Percentiles rank a stretch among this genome's conserved stretches.
phyloP scores from a whole-genome alignment of 371 early-diverging fungal genomes.

The Rhizopus delemar region DNA sequence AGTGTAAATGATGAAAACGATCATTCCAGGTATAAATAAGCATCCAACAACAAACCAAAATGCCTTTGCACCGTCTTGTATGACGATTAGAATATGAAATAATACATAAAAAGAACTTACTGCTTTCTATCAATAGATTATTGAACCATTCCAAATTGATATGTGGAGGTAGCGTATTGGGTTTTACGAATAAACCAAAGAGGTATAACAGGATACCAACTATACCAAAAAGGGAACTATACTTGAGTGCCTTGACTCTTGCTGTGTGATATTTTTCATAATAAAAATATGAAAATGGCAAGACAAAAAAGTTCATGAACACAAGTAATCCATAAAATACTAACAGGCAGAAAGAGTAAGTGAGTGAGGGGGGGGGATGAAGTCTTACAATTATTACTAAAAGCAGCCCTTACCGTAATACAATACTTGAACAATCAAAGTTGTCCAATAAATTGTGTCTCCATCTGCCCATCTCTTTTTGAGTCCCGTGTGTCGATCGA shows the following conservation, averaged over 20 bases:
- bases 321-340: constrained; percentile 46
- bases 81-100: neutral
- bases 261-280: constrained; percentile 49
- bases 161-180: constrained; percentile 29
- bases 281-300: constrained; percentile 61
- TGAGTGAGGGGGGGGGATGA: neutral
- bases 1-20: constrained; percentile 54
- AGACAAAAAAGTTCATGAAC: constrained; percentile 43
- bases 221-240: constrained; percentile 32
- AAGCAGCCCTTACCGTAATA: constrained; percentile 48
- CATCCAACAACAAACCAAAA: constrained; percentile 53
- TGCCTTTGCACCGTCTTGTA: constrained; percentile 52
- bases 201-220: constrained; percentile 32
- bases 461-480: constrained; percentile 64
- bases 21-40: constrained; percentile 49
- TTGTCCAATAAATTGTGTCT: constrained; percentile 45
- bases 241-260: constrained; percentile 31
- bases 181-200: constrained; percentile 43
- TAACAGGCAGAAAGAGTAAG: constrained; percentile 17
- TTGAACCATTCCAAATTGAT: constrained; percentile 51
- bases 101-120: constrained; percentile 39
- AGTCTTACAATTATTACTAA: neutral
- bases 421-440: constrained; percentile 35
- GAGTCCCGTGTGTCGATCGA: constrained; percentile 53
- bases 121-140: constrained; percentile 32